Evolutionary conservation across 768 basidiomycete species (phyloP).

Genomic region (Rhodotorula paludigena): DNA sequence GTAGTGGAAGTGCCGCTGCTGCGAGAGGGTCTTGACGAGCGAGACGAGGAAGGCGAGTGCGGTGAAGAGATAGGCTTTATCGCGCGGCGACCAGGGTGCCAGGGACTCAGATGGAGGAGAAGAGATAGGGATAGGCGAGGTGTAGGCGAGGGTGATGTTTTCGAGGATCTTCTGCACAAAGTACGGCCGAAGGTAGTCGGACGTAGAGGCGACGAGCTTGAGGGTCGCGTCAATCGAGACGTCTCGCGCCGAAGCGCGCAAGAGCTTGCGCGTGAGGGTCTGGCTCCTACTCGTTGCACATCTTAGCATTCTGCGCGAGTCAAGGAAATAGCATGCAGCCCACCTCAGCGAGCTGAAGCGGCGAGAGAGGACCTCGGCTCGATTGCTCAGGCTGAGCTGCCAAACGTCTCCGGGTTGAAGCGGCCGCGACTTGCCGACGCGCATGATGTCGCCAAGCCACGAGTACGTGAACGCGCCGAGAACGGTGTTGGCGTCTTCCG

Average conservation of each 20-base stretch:
- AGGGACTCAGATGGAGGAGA: background rate
- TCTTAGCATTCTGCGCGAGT: too few species aligned
- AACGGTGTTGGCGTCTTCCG: conserved; percentile 34
- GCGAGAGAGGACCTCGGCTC: conserved; percentile 24
- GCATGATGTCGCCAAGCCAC: conserved; percentile 35
- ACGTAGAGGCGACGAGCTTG: conserved; percentile 29
- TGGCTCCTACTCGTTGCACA: background rate
- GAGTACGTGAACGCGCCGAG: conserved; percentile 26
- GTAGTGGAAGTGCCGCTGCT: conserved; percentile 39
- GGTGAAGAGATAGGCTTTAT: conserved; percentile 38
- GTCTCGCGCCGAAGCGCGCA: conserved; percentile 33
- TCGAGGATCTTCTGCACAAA: conserved; percentile 36
- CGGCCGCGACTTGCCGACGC: conserved; percentile 6
- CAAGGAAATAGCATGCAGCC: background rate
- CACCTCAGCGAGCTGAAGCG: conserved; percentile 20
- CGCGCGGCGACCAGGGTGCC: background rate
- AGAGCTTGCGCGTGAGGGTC: conserved; percentile 27
- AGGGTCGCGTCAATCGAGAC: conserved; percentile 33
- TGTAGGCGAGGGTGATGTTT: conserved; percentile 13
- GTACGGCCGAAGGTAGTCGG: conserved; percentile 30
- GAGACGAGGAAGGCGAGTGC: conserved; percentile 28
- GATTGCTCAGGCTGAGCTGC: conserved; percentile 33
- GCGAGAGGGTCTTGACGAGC: conserved; percentile 19
- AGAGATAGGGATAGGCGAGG: background rate
- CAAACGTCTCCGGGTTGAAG: conserved; percentile 32